These are phyloP conservation scores for Seiridium unicorne DNA, from an alignment of 2,329 filamentous ascomycete species.

Conservation along the genomic window DNA sequence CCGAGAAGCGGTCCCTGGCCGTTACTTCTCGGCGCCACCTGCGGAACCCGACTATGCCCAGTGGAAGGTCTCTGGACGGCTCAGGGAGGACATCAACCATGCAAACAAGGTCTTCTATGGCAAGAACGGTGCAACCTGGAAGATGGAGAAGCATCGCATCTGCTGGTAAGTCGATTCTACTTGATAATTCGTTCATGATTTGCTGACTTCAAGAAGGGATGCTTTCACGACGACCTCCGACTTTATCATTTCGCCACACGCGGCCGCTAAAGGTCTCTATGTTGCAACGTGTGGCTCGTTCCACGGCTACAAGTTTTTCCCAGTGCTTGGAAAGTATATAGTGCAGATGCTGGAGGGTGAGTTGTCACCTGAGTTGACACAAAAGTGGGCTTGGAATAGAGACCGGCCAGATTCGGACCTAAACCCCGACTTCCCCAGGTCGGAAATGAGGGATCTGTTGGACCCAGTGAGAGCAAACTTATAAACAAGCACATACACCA, in stretches of 20 bases:
- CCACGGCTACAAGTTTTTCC: constrained; percentile 68
- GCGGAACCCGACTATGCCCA: constrained; percentile 55
- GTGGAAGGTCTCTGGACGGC: constrained; percentile 54
- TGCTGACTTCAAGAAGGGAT: constrained; percentile 46
- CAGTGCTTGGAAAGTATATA: constrained; percentile 61
- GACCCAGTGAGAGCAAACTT: not conserved
- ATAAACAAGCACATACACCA: not conserved
- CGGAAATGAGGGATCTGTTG: constrained; percentile 53
- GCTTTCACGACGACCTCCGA: constrained; percentile 61
- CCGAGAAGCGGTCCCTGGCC: constrained; percentile 48
- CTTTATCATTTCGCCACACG: constrained; percentile 60
- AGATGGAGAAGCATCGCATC: constrained; percentile 61
- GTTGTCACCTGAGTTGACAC: constrained; percentile 39
- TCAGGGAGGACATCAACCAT: constrained; percentile 59
- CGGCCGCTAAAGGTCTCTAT: constrained; percentile 51
- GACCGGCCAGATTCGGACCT: constrained; percentile 50
- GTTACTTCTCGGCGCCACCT: constrained; percentile 55
- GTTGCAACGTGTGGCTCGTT: constrained; percentile 65
- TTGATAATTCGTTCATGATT: not conserved
- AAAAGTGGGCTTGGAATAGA: constrained; percentile 59
- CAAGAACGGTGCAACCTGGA: constrained; percentile 51
- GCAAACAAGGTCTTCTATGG: constrained; percentile 60
- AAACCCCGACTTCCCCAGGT: constrained; percentile 56
- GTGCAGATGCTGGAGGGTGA: constrained; percentile 51
- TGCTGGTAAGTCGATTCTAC: constrained; percentile 54